Percentiles rank a stretch among this genome's conserved stretches.
Conservation (phyloP, 2,329 filamentous ascomycete genomes). For the Fusarium dlaminii region DNA sequence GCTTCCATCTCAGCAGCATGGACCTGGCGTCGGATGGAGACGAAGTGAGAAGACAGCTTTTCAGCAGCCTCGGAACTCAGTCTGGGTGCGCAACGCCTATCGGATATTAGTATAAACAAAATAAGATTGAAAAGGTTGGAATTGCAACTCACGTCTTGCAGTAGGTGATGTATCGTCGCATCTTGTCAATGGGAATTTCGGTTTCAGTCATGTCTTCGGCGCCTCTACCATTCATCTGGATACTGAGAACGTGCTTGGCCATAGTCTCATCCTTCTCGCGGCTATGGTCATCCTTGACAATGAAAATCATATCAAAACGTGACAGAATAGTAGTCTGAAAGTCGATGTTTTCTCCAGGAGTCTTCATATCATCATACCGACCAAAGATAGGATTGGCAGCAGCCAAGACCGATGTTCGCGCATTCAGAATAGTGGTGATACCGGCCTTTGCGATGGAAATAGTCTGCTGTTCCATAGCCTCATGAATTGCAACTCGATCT, state of each 20-base stretch:
- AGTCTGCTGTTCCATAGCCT: slow-evolving; percentile 99
- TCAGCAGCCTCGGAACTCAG: slow-evolving; percentile 91
- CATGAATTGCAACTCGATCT: slow-evolving; percentile 96
- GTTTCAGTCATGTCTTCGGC: slow-evolving; percentile 84
- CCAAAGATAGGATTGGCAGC: slow-evolving; percentile 98
- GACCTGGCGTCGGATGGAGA: slow-evolving; percentile 93
- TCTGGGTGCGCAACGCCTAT: slow-evolving; percentile 87
- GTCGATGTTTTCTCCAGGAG: slow-evolving; percentile 97
- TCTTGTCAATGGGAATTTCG: slow-evolving; percentile 93
- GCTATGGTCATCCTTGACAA: slow-evolving; percentile 95
- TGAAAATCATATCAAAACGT: slow-evolving; percentile 99
- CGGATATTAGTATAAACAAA: slow-evolving; percentile 41
- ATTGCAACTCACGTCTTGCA: slow-evolving; percentile 82
- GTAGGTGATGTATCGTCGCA: slow-evolving; percentile 97
- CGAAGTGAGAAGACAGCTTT: slow-evolving; percentile 96
- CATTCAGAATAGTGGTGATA: slow-evolving; percentile 97
- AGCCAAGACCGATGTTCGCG: slow-evolving; percentile 91
- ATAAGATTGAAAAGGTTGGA: too few relatives aligned
- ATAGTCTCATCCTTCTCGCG: slow-evolving; percentile 90
- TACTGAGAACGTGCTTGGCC: slow-evolving; percentile 95
- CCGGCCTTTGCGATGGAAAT: slow-evolving; percentile 99
- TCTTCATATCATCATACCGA: slow-evolving; percentile 97
- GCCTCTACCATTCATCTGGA: slow-evolving; percentile 91
- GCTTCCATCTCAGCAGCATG: slow-evolving; percentile 90
- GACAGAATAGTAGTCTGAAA: slow-evolving; percentile 99